These are phyloP conservation scores for Neltuma alba DNA, from an alignment of 306 rosid species.

Conservation along the genomic window DNA sequence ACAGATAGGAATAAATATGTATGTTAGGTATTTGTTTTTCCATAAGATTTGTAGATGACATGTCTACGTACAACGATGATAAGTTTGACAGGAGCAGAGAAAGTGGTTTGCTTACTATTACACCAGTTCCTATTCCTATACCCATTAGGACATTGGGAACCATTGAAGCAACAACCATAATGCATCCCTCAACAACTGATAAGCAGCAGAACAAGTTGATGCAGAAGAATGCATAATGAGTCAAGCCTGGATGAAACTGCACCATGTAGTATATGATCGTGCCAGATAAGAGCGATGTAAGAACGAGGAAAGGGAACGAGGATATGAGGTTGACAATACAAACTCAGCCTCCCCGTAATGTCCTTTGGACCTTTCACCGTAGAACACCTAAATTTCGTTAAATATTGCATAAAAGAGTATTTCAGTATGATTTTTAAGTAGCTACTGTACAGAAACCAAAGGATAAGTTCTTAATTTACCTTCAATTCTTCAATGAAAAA, in stretches of 20 bases:
- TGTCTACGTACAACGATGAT: background rate
- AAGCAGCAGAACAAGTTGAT: constrained; percentile 56
- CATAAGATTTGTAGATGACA: background rate
- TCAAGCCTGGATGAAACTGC: constrained; percentile 52
- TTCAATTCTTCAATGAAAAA: constrained; percentile 72
- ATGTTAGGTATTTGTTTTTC: background rate
- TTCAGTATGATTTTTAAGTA: background rate
- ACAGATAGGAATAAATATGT: background rate
- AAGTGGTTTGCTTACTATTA: constrained; percentile 49
- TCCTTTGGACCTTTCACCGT: constrained; percentile 68
- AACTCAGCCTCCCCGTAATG: constrained; percentile 67
- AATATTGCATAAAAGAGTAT: background rate
- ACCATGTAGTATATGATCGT: constrained; percentile 65
- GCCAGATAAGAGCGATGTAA: constrained; percentile 47
- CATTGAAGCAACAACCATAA: constrained; percentile 78
- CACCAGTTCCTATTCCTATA: constrained; percentile 62
- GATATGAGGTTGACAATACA: constrained; percentile 64
- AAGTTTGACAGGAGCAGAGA: background rate
- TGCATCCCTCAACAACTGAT: constrained; percentile 64
- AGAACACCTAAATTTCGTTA: constrained; percentile 48
- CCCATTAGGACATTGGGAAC: constrained; percentile 78
- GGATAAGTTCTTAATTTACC: constrained; percentile 37
- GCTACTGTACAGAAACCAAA: background rate
- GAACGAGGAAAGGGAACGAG: constrained; percentile 66
- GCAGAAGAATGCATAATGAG: constrained; percentile 50